Percentiles rank a stretch among this genome's conserved stretches.
Conservation (phyloP, 371 early-diverging fungal species). For the Enterospora canceri region DNA sequence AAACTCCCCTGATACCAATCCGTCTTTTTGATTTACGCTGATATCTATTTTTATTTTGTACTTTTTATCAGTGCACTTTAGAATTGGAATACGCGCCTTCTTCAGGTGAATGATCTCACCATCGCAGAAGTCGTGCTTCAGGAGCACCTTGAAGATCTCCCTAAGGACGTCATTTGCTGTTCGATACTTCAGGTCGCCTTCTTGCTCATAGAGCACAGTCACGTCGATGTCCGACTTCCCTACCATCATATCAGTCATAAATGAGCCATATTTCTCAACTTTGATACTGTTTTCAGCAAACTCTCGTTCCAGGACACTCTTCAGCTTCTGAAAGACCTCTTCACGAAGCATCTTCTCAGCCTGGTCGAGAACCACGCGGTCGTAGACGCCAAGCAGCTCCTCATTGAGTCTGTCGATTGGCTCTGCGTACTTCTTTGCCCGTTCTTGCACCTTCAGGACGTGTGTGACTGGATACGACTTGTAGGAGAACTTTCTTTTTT, state of each 20-base stretch:
- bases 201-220: conserved; percentile 6
- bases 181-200: not conserved
- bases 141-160: conserved; percentile 19
- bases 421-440: not conserved
- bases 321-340: conserved; percentile 14
- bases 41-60: conserved; percentile 68
- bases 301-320: conserved; percentile 10
- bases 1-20: conserved; percentile 60
- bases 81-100: conserved; percentile 66
- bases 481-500: no score
- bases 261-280: conserved; percentile 32
- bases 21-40: conserved; percentile 63
- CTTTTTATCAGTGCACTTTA: conserved; percentile 67
- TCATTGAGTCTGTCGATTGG: conserved; percentile 13
- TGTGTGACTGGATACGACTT: no score
- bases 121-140: not conserved
- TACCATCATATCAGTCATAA: conserved; percentile 18
- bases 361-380: conserved; percentile 13
- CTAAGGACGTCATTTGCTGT: conserved; percentile 16
- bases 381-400: conserved; percentile 12
- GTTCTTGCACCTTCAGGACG: no score
- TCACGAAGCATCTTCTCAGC: conserved; percentile 3
- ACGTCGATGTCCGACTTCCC: conserved; percentile 45
- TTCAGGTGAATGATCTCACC: conserved; percentile 27
- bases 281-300: not conserved